A percentile compares a stretch with the other conserved stretches of the same genome.
These are phyloP conservation scores for Metschnikowia chrysomelidarum DNA, from an alignment of 805 yeast genomes.

Conservation along the genomic window DNA sequence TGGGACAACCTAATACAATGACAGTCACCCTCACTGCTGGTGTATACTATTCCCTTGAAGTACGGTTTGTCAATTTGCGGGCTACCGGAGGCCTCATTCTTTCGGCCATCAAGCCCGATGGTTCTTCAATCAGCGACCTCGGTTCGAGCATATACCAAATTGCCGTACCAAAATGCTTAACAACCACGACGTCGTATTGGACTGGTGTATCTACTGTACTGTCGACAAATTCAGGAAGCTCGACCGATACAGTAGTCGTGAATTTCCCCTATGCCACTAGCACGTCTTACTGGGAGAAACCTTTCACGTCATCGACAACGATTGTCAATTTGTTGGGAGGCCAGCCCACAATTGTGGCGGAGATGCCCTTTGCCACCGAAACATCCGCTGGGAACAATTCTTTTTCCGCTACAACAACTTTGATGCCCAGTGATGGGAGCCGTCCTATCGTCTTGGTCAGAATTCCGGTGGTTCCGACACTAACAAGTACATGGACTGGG, in stretches of 20 bases:
- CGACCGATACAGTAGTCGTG: background rate
- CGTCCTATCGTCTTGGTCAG: no score
- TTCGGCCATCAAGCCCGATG: constrained; percentile 5
- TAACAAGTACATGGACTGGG: no score
- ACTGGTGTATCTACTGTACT: constrained; percentile 5
- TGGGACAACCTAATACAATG: background rate
- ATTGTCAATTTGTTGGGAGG: no score
- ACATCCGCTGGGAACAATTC: no score
- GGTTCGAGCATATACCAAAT: constrained; percentile 8
- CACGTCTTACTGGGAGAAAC: constrained; percentile 1
- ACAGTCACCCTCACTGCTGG: constrained; percentile 7
- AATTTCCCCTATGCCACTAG: constrained; percentile 2
- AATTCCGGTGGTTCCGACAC: no score
- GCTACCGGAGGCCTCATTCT: constrained; percentile 7
- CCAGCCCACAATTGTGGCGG: no score
- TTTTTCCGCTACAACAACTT: no score
- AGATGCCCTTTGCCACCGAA: no score
- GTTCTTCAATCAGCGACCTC: constrained; percentile 4
- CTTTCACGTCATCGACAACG: background rate
- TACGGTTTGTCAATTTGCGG: constrained; percentile 13
- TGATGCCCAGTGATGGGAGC: no score
- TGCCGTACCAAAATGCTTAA: background rate
- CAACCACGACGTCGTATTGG: constrained; percentile 5
- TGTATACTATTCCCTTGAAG: constrained; percentile 11
- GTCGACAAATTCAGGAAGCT: background rate